Percentiles rank a stretch among this genome's conserved stretches.
phyloP scores from a whole-genome alignment of 2,329 filamentous ascomycete genomes.

The Pseudopithomyces maydicus region DNA sequence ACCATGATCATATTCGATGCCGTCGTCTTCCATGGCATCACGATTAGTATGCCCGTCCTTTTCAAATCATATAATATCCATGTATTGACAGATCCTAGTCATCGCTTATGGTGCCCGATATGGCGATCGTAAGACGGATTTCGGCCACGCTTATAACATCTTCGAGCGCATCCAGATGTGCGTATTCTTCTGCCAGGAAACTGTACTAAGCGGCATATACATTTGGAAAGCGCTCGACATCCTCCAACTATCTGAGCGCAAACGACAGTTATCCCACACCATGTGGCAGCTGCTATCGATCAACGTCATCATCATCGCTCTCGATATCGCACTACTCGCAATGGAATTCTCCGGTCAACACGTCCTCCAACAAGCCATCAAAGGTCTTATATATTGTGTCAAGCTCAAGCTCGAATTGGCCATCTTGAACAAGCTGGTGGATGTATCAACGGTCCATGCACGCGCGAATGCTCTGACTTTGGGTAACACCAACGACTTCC shows the following conservation, averaged over 20 bases:
- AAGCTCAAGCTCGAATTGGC: slow-evolving; percentile 58
- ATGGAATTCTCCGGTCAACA: slow-evolving; percentile 40
- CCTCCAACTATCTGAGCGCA: slow-evolving; percentile 41
- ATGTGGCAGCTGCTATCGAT: slow-evolving; percentile 45
- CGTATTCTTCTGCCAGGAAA: slow-evolving; percentile 45
- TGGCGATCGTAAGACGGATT: slow-evolving; percentile 47
- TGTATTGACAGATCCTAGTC: slow-evolving; percentile 36
- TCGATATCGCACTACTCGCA: slow-evolving; percentile 43
- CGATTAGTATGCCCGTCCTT: slow-evolving; percentile 22
- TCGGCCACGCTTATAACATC: slow-evolving; percentile 36
- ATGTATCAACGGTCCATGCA: slow-evolving; percentile 14
- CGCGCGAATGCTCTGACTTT: slow-evolving; percentile 13
- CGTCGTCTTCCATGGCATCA: slow-evolving; percentile 57
- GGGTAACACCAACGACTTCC: slow-evolving; percentile 23
- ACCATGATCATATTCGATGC: slow-evolving; percentile 61
- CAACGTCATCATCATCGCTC: slow-evolving; percentile 44
- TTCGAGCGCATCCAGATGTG: slow-evolving; percentile 48
- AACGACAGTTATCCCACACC: slow-evolving; percentile 23
- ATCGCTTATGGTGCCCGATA: slow-evolving; percentile 59
- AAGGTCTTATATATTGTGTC: slow-evolving; percentile 46
- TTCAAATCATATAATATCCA: neutral
- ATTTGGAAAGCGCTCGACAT: slow-evolving; percentile 53
- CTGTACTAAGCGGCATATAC: slow-evolving; percentile 48
- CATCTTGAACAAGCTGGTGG: slow-evolving; percentile 53
- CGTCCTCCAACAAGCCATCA: slow-evolving; percentile 44